Percentiles rank a stretch among this genome's conserved stretches.
These are phyloP conservation scores for Ephemerocybe angulata DNA, from an alignment of 768 basidiomycete species.

Conservation along the genomic window DNA sequence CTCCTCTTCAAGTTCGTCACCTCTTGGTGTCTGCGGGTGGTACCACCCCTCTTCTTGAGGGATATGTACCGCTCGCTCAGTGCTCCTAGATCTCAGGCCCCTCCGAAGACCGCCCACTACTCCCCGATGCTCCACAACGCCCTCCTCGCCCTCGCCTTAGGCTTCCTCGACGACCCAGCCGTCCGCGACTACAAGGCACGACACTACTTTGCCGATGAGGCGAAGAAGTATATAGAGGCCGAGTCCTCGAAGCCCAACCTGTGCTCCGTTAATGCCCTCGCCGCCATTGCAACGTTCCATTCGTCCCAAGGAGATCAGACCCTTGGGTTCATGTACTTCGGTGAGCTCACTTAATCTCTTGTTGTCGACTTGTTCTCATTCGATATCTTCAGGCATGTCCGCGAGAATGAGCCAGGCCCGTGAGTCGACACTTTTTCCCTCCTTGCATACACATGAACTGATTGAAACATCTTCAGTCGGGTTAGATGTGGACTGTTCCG, in stretches of 20 bases:
- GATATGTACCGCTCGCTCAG: slow-evolving; percentile 44
- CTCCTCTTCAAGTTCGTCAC: slow-evolving; percentile 47
- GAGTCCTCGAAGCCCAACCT: slow-evolving; percentile 46
- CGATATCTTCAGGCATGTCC: slow-evolving; percentile 43
- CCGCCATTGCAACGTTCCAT: slow-evolving; percentile 42
- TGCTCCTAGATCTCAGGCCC: slow-evolving; percentile 31
- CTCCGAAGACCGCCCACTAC: slow-evolving; percentile 54
- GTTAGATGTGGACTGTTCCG: slow-evolving; percentile 52
- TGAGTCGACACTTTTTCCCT: slow-evolving; percentile 36
- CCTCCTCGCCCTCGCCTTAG: slow-evolving; percentile 43
- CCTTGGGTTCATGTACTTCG: slow-evolving; percentile 45
- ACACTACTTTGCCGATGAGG: slow-evolving; percentile 37
- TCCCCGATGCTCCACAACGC: slow-evolving; percentile 74
- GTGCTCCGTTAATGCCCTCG: slow-evolving; percentile 41
- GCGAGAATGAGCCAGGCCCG: slow-evolving; percentile 57
- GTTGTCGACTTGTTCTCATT: not conserved
- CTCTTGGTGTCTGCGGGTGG: slow-evolving; percentile 47
- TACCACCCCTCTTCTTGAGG: slow-evolving; percentile 45
- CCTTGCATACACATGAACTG: slow-evolving; percentile 1
- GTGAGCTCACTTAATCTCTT: slow-evolving; percentile 4
- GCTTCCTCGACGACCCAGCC: slow-evolving; percentile 42
- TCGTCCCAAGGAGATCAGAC: slow-evolving; percentile 46
- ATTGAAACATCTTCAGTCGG: slow-evolving; percentile 39
- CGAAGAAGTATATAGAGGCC: slow-evolving; percentile 44
- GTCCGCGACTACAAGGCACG: slow-evolving; percentile 41